Conservation (phyloP, 768 basidiomycete genomes). For the Hypholoma fasciculare region DNA sequence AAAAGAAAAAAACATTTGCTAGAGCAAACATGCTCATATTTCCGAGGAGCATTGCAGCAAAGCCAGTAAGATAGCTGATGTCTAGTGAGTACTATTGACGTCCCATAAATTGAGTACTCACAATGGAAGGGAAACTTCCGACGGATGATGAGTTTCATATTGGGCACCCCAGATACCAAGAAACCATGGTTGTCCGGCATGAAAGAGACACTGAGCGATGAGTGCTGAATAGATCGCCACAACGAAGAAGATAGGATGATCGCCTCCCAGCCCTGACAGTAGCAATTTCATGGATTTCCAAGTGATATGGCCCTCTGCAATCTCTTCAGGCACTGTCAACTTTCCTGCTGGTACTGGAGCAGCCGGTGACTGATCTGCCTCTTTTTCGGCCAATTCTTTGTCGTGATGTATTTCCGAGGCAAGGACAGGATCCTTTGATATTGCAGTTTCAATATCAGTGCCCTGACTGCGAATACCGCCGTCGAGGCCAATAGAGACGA, state of each 20-base stretch:
- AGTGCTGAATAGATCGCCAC: conserved; percentile 18
- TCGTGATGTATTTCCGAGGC: conserved; percentile 28
- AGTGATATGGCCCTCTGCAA: conserved; percentile 34
- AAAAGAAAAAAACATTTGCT: conserved; percentile 5
- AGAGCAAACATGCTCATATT: not conserved
- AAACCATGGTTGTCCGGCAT: conserved; percentile 37
- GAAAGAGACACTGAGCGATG: conserved; percentile 20
- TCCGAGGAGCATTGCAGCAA: conserved; percentile 4
- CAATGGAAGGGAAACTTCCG: conserved; percentile 33
- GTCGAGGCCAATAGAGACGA: conserved; percentile 52
- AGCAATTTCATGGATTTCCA: conserved; percentile 33
- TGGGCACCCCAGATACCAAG: conserved; percentile 45
- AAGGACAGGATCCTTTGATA: conserved; percentile 38
- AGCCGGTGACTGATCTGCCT: conserved; percentile 21
- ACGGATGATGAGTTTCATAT: conserved; percentile 32
- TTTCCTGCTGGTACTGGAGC: conserved; percentile 41
- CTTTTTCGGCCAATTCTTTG: conserved; percentile 17
- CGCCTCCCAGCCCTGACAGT: conserved; percentile 34
- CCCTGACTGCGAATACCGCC: conserved; percentile 47
- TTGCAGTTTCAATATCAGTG: conserved; percentile 32
- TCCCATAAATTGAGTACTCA: conserved; percentile 24
- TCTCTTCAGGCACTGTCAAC: conserved; percentile 62
- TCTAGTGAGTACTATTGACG: not conserved
- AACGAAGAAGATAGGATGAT: conserved; percentile 33
- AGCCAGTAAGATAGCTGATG: conserved; percentile 45